Conservation (phyloP, 495 filamentous ascomycete genomes). For the Rusavskia elegans region DNA sequence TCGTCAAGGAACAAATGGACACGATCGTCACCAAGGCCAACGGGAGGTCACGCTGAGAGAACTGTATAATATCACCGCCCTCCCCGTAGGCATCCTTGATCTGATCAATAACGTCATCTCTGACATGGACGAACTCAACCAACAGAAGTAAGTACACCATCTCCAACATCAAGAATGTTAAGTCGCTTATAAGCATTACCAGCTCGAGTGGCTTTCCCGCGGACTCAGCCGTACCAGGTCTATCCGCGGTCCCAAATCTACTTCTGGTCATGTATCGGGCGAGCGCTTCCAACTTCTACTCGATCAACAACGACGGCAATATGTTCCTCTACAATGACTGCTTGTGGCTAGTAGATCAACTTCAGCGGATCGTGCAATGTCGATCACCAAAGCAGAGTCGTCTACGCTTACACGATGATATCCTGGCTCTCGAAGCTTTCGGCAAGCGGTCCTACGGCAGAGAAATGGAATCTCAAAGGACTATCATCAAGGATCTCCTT, state of each 20-base stretch:
- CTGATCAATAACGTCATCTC: constrained; percentile 53
- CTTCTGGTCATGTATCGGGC: constrained; percentile 85
- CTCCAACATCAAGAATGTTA: constrained; percentile 52
- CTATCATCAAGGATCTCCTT: constrained; percentile 67
- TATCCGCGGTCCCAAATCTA: constrained; percentile 70
- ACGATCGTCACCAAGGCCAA: constrained; percentile 7
- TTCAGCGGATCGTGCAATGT: constrained; percentile 33
- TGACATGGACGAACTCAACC: constrained; percentile 49
- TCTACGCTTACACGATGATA: constrained; percentile 50
- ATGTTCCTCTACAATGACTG: constrained; percentile 95
- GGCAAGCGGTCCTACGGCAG: constrained; percentile 71
- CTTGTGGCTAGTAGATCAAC: constrained; percentile 53
- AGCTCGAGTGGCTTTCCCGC: constrained; percentile 44
- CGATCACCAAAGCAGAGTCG: constrained; percentile 14
- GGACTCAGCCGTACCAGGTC: constrained; percentile 52
- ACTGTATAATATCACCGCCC: constrained; percentile 70
- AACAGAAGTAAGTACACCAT: constrained; percentile 34
- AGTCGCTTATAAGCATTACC: constrained; percentile 62
- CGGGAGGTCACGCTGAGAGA: constrained; percentile 65
- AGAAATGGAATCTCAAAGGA: constrained; percentile 77
- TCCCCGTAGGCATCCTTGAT: constrained; percentile 60
- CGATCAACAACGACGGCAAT: constrained; percentile 47
- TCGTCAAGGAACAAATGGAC: constrained; percentile 6
- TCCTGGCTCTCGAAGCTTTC: constrained; percentile 57
- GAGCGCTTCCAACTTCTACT: constrained; percentile 67